Conservation (phyloP, 176 grass and related monocot species). For the Carex myosuroides region DNA sequence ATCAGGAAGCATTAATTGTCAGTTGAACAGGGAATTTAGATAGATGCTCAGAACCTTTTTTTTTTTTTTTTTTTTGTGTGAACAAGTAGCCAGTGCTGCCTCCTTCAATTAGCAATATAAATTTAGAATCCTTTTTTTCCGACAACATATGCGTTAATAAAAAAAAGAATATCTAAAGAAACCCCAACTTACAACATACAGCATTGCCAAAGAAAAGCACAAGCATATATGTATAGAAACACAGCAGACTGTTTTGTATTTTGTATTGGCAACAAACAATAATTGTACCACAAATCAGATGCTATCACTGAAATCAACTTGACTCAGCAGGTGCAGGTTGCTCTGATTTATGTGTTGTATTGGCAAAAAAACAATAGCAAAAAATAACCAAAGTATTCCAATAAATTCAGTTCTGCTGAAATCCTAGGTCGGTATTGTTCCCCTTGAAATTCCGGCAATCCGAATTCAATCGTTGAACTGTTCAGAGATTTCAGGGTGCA, state of each 20-base stretch:
- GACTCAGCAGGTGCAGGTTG: background rate
- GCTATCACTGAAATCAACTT: background rate
- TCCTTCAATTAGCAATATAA: no score
- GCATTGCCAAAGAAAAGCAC: background rate
- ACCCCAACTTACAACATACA: background rate
- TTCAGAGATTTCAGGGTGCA: no score
- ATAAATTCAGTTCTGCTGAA: background rate
- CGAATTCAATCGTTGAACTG: no score
- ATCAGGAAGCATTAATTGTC: background rate
- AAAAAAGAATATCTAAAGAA: background rate
- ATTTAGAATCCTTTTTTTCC: background rate
- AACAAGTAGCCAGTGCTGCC: no score
- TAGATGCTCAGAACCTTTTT: background rate
- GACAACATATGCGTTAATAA: no score
- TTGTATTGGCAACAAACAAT: background rate
- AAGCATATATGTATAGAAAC: background rate
- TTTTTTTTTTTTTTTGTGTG: no score
- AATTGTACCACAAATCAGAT: background rate
- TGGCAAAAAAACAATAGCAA: background rate
- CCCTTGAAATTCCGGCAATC: no score
- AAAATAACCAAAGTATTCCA: background rate
- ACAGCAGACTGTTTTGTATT: background rate
- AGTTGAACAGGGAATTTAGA: background rate
- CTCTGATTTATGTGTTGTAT: background rate
- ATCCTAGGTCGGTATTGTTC: no score